A percentile compares a stretch with the other conserved stretches of the same genome.
phyloP scores from a whole-genome alignment of 2,329 filamentous ascomycete species.

The Diaporthe caulivora region DNA sequence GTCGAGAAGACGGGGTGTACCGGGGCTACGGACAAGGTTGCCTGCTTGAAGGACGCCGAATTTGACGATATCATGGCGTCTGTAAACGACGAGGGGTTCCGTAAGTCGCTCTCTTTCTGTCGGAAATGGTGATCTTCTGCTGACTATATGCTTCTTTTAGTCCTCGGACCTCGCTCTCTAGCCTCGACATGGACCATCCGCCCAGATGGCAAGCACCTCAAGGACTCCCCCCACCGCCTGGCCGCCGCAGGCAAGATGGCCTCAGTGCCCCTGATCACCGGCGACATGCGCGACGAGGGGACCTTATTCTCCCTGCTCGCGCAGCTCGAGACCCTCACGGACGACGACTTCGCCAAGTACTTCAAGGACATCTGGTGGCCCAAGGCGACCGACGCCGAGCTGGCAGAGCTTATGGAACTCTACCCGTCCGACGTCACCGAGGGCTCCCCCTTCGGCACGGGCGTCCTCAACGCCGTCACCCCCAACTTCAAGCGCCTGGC shows the following conservation, averaged over 20 bases:
- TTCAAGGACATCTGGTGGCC: constrained; percentile 13
- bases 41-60: constrained; percentile 1
- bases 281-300: constrained; percentile 10
- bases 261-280: background rate
- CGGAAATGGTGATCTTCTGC: background rate
- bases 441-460: constrained; percentile 10
- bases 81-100: background rate
- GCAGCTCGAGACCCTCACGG: constrained; percentile 3
- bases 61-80: background rate
- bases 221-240: constrained; percentile 1
- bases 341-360: background rate
- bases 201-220: constrained; percentile 1
- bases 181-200: constrained; percentile 9
- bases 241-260: constrained; percentile 2
- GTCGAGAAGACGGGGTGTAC: background rate
- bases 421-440: background rate
- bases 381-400: background rate
- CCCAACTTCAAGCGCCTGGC: constrained; percentile 18
- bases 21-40: background rate
- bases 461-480: constrained; percentile 1
- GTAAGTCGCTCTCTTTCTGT: background rate
- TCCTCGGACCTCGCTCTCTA: background rate
- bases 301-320: background rate
- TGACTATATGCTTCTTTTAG: background rate
- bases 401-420: background rate